Conservation (phyloP, 805 yeast species). For the Ogataea methylovora region DNA sequence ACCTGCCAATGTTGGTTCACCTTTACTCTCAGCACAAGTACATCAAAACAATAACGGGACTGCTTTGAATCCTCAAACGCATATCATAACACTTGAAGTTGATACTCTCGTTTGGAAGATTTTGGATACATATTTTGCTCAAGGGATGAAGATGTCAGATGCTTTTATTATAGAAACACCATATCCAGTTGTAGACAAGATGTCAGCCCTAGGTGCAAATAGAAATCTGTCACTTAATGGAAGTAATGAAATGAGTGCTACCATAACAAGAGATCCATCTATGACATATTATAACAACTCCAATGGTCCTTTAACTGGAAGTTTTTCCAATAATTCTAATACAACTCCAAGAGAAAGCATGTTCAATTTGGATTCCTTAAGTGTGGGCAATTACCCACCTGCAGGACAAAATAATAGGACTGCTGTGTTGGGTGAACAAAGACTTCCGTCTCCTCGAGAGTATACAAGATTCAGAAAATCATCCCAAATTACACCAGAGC, state of each 20-base stretch:
- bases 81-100: conserved; percentile 36
- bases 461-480: conserved; percentile 9
- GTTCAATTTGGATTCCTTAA: conserved; percentile 6
- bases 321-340: conserved; percentile 6
- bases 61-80: too few relatives aligned
- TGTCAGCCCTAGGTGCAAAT: neutral
- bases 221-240: neutral
- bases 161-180: conserved; percentile 55
- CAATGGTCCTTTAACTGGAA: conserved; percentile 1
- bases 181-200: neutral
- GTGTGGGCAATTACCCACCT: neutral
- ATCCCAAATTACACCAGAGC: conserved; percentile 3
- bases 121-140: conserved; percentile 52
- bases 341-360: conserved; percentile 8
- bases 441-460: conserved; percentile 23
- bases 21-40: too few relatives aligned
- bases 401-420: conserved; percentile 9
- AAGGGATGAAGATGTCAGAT: conserved; percentile 61
- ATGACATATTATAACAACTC: too few relatives aligned
- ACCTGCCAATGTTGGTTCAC: too few relatives aligned
- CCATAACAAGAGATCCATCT: conserved; percentile 1
- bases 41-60: too few relatives aligned
- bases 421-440: conserved; percentile 22
- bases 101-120: conserved; percentile 53
- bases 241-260: too few relatives aligned